phyloP scores from a whole-genome alignment of 2,329 filamentous ascomycete species.

The Xylaria hypoxylon region DNA sequence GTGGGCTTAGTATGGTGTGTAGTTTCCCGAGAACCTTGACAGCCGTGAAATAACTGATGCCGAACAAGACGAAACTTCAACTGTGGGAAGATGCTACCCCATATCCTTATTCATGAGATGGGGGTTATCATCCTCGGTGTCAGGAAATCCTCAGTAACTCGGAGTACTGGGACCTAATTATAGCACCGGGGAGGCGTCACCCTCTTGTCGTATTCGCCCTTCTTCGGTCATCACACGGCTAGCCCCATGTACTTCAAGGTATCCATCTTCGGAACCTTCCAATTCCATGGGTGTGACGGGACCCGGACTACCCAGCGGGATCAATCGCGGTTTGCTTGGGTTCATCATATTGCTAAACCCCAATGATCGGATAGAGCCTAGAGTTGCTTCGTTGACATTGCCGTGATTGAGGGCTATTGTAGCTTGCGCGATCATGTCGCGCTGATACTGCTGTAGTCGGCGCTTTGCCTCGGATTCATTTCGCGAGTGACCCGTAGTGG shows the following conservation, averaged over 20 bases:
- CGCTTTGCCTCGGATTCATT: slow-evolving; percentile 62
- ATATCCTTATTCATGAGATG: no score
- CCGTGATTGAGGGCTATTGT: slow-evolving; percentile 57
- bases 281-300: slow-evolving; percentile 72
- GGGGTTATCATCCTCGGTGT: neutral
- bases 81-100: no score
- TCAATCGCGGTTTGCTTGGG: slow-evolving; percentile 62
- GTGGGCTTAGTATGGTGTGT: slow-evolving; percentile 19
- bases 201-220: slow-evolving; percentile 50
- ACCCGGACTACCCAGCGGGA: slow-evolving; percentile 68
- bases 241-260: slow-evolving; percentile 53
- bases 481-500: slow-evolving; percentile 49
- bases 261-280: slow-evolving; percentile 55
- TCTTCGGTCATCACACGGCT: slow-evolving; percentile 52
- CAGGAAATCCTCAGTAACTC: slow-evolving; percentile 8
- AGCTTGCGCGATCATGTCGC: slow-evolving; percentile 71
- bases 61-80: no score
- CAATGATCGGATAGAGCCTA: slow-evolving; percentile 55
- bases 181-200: slow-evolving; percentile 49
- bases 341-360: slow-evolving; percentile 54
- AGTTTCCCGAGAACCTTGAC: neutral
- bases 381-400: slow-evolving; percentile 49
- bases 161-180: slow-evolving; percentile 51
- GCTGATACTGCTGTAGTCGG: slow-evolving; percentile 68
- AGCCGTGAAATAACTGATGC: neutral